Evolutionary conservation across 1,284 basidiomycete genomes (phyloP).

Genomic region (Leccinum subrobustum): DNA sequence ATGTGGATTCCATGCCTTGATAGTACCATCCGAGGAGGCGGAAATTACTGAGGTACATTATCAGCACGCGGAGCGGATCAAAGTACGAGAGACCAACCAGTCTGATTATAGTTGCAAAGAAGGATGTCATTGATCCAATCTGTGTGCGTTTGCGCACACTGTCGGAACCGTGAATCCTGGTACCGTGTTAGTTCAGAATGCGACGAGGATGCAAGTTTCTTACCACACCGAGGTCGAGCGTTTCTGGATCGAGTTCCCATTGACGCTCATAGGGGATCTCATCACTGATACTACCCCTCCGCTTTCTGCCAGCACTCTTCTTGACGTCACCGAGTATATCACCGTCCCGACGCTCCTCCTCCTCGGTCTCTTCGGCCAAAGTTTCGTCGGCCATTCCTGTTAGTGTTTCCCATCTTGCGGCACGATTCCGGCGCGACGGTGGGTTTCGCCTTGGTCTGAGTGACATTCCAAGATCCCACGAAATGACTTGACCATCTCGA

Average conservation of each 20-base stretch:
- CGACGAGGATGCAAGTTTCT: slow-evolving; percentile 26
- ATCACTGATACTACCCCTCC: slow-evolving; percentile 34
- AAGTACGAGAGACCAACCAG: slow-evolving; percentile 46
- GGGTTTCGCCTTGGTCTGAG: slow-evolving; percentile 45
- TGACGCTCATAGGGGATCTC: slow-evolving; percentile 65
- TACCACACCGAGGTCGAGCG: slow-evolving; percentile 49
- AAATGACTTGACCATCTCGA: slow-evolving; percentile 87
- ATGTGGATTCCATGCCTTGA: slow-evolving; percentile 95
- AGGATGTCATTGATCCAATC: slow-evolving; percentile 98
- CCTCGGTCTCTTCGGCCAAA: slow-evolving; percentile 58
- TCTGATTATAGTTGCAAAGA: slow-evolving; percentile 92
- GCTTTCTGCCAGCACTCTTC: slow-evolving; percentile 36
- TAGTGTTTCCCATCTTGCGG: slow-evolving; percentile 66
- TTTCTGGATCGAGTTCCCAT: slow-evolving; percentile 73
- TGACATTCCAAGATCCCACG: slow-evolving; percentile 85
- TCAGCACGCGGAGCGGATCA: slow-evolving; percentile 6
- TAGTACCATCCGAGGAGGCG: slow-evolving; percentile 93
- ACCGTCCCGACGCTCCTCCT: slow-evolving; percentile 59
- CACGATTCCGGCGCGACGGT: slow-evolving; percentile 24
- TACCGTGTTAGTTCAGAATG: slow-evolving; percentile 7
- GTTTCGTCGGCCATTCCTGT: slow-evolving; percentile 79
- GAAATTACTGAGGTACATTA: slow-evolving; percentile 65
- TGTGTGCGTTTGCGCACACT: slow-evolving; percentile 82
- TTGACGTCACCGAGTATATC: slow-evolving; percentile 76
- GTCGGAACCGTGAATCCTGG: slow-evolving; percentile 68